Evolutionary conservation across 371 early-diverging fungal genomes (phyloP).

Genomic region (Aphelidium insulamus): DNA sequence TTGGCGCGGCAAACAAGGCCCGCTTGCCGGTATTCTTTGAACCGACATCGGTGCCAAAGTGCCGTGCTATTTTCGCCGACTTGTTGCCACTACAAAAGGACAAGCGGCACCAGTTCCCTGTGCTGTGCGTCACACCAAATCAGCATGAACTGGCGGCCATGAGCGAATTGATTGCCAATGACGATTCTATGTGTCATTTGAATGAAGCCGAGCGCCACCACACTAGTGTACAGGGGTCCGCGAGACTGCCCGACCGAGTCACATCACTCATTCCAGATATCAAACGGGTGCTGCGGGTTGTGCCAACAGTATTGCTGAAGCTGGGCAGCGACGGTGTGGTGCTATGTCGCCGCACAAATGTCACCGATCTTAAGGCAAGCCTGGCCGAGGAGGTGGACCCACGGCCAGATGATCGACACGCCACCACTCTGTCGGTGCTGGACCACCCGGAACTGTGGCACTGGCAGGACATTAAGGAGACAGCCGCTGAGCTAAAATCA

Average conservation of each 20-base stretch:
- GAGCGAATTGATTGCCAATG: too few species aligned
- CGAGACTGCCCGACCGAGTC: not conserved
- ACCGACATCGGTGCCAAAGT: conserved; percentile 74
- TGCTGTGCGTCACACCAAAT: conserved; percentile 38
- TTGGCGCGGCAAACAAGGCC: conserved; percentile 1
- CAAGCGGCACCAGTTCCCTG: conserved; percentile 3
- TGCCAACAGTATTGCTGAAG: conserved; percentile 7
- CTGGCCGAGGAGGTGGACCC: not conserved
- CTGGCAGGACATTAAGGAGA: conserved; percentile 5
- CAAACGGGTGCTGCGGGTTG: not conserved
- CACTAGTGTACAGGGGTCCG: not conserved
- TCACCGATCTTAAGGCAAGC: conserved; percentile 5
- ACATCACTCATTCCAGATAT: not conserved
- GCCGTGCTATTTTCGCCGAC: conserved; percentile 26
- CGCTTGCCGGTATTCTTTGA: conserved; percentile 41
- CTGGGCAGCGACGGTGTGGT: conserved; percentile 6
- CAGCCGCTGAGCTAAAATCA: conserved; percentile 11
- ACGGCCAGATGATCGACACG: conserved; percentile 1
- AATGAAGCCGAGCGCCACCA: conserved; percentile 11
- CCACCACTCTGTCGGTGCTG: conserved; percentile 3
- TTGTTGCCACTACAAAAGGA: conserved; percentile 3
- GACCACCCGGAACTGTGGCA: conserved; percentile 13
- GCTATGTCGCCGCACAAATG: too few species aligned
- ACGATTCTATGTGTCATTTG: too few species aligned
- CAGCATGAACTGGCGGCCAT: conserved; percentile 32